Conservation (phyloP, 2,329 filamentous ascomycete species). For the Sphaerulina vaccinii region DNA sequence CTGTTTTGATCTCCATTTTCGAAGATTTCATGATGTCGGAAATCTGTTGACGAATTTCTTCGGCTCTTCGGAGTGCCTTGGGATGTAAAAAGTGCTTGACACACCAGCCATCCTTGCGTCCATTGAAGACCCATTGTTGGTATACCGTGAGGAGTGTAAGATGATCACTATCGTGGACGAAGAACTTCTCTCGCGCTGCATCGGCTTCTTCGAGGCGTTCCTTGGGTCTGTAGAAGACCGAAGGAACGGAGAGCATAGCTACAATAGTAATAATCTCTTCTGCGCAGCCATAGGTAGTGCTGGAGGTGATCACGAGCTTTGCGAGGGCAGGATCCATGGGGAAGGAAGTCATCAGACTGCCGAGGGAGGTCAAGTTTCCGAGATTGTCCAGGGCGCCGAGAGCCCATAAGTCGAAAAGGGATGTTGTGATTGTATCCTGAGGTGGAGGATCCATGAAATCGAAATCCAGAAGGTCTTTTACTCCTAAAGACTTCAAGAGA, state of each 20-base stretch:
- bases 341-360: conserved; percentile 92
- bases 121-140: conserved; percentile 90
- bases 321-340: conserved; percentile 96
- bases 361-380: conserved; percentile 83
- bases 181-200: conserved; percentile 93
- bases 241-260: conserved; percentile 94
- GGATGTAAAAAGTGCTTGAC: conserved; percentile 88
- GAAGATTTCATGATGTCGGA: conserved; percentile 91
- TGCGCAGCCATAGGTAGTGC: conserved; percentile 73
- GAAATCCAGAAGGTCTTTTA: conserved; percentile 91
- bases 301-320: conserved; percentile 89
- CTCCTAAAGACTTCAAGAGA: conserved; percentile 88
- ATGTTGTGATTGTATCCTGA: conserved; percentile 96
- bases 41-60: conserved; percentile 92
- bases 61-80: conserved; percentile 87
- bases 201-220: conserved; percentile 97
- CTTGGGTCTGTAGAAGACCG: conserved; percentile 94
- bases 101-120: conserved; percentile 88
- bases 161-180: conserved; percentile 96
- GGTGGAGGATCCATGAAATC: conserved; percentile 99
- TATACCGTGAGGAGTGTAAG: conserved; percentile 95
- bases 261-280: conserved; percentile 99
- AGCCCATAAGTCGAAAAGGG: conserved; percentile 95
- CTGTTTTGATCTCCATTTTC: conserved; percentile 81
- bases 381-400: conserved; percentile 91